Conservation (phyloP, 129 eudicot species). For the Logfia minima region DNA sequence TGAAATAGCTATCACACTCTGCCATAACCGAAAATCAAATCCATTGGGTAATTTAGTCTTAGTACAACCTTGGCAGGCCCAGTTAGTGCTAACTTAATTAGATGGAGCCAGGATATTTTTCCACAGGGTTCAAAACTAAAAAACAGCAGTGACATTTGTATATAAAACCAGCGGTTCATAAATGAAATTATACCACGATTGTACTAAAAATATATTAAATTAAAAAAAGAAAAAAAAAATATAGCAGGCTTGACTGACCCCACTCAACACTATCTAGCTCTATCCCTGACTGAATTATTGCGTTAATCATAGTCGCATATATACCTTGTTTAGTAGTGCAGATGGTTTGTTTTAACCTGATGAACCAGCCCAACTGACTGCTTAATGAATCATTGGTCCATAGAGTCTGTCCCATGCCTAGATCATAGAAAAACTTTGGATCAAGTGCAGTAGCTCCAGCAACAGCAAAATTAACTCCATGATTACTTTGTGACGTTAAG, state of each 20-base stretch:
- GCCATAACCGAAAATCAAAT: not conserved
- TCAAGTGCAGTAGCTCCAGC: conserved; percentile 86
- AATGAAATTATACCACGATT: not conserved
- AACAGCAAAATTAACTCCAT: conserved; percentile 80
- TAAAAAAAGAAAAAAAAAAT: no score
- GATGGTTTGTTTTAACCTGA: conserved; percentile 47
- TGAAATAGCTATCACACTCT: conserved; percentile 61
- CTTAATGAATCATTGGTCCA: conserved; percentile 69
- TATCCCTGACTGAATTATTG: not conserved
- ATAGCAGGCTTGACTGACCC: no score
- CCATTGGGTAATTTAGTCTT: not conserved
- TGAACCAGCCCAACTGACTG: conserved; percentile 75
- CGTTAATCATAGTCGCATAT: not conserved
- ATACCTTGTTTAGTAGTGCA: conserved; percentile 63
- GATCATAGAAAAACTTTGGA: conserved; percentile 49
- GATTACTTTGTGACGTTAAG: conserved; percentile 26
- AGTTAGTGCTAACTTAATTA: no score
- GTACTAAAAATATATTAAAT: not conserved
- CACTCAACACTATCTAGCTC: not conserved
- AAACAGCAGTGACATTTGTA: not conserved
- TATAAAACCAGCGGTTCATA: no score
- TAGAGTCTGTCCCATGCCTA: conserved; percentile 40
- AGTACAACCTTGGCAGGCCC: not conserved
- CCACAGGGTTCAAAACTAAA: no score
- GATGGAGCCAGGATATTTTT: no score